Base-by-base conservation (phyloP, 2,329 filamentous ascomycete genomes). In the Verruconis gallopava region DNA sequence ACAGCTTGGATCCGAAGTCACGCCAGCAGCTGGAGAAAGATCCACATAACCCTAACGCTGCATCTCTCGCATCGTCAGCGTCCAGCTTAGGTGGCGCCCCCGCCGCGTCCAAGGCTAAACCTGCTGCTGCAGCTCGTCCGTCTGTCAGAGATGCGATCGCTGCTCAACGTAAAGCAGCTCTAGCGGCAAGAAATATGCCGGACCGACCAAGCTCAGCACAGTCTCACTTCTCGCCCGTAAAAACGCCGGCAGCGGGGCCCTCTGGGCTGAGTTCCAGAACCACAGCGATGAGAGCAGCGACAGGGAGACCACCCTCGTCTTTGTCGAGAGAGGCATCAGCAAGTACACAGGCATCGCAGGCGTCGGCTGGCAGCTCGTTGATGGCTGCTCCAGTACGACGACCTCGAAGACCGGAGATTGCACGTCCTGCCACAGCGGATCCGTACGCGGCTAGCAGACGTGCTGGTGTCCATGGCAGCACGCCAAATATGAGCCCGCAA, bases 1-100 rank as follows among this genome's bases (percentile, higher is more conserved):
- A 76, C 32, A 72, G 71, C 12, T 70, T 96, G 11, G 88, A 95
- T 46, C 57, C 73, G 5, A 86, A 85, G 59, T 81, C 85, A 3
- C 83, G 84, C 56, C 79, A 77, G 43, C 69, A 89, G 21, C 67
- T 98, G 14, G 80, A 88, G 50, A 93, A 85, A 52, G 84, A 94
- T 50, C 69, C 83, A 1, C 73, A 78, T 54, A 96, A 96, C 52
- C 84, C 84, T 5, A 82, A 85, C 55, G 58, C 63, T 13, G 22
- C 15, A 12, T 57, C 59, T 6, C 47, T 74, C 71, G 4, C 70
- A 19, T 52, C 59, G 6, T 64, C 61, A 3, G 75, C 48, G 71
- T 72, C 54, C 68, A 74, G 54, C 20, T 53, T 62, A 43, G 45
- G 49, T 15, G 39, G 55, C 1, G 52, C 53, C 1, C 56, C 53